Conservation (phyloP, 768 basidiomycete species). For the Termitomyces sp. region DNA sequence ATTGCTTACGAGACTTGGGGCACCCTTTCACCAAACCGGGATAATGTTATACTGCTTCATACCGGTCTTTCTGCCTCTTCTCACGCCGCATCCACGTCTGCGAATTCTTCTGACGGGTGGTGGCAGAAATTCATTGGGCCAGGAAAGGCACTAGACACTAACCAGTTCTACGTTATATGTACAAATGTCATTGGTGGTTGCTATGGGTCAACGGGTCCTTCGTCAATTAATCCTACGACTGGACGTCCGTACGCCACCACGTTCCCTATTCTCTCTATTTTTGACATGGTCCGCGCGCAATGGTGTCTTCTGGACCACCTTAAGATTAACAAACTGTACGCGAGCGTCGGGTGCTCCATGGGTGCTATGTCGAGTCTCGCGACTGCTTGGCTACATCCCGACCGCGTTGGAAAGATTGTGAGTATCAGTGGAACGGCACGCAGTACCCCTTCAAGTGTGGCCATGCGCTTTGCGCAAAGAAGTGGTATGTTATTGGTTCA, state of each 20-base stretch:
- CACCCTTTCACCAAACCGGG: constrained; percentile 65
- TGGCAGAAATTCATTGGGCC: constrained; percentile 99
- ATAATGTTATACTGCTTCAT: constrained; percentile 93
- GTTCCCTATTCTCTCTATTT: constrained; percentile 90
- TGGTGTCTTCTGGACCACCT: constrained; percentile 83
- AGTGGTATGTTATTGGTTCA: constrained; percentile 61
- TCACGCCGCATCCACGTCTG: constrained; percentile 80
- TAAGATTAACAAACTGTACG: constrained; percentile 81
- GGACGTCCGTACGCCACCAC: constrained; percentile 79
- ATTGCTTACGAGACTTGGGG: constrained; percentile 99
- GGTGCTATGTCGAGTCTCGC: constrained; percentile 98
- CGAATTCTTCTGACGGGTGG: constrained; percentile 87
- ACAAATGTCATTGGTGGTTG: constrained; percentile 97
- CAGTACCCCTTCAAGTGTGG: constrained; percentile 88
- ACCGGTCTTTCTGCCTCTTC: constrained; percentile 96
- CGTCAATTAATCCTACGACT: constrained; percentile 69
- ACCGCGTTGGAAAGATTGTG: constrained; percentile 85
- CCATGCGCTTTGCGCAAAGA: constrained; percentile 94
- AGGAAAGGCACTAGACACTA: constrained; percentile 89
- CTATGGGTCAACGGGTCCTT: constrained; percentile 96
- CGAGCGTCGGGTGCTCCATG: constrained; percentile 94
- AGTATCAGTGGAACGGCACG: constrained; percentile 95
- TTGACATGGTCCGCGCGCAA: constrained; percentile 97
- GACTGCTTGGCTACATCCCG: constrained; percentile 88
- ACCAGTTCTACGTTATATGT: constrained; percentile 90